Percentiles rank a stretch among this genome's conserved stretches.
phyloP scores from a whole-genome alignment of 176 grass and related monocot species.

The Typha latifolia region DNA sequence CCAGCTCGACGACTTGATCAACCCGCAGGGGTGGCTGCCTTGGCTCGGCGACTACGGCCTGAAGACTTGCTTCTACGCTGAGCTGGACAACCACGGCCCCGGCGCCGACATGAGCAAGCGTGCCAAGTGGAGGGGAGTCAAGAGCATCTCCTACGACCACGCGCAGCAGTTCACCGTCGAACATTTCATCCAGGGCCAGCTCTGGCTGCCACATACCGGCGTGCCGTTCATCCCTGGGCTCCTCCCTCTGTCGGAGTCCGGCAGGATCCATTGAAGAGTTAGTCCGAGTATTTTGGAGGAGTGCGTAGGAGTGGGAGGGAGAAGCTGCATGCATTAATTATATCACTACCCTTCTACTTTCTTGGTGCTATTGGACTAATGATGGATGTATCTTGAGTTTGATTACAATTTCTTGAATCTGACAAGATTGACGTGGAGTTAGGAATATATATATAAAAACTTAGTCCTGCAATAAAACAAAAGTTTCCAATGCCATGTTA shows the following conservation, averaged over 20 bases:
- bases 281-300: background rate
- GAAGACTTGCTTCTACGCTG: conserved; percentile 66
- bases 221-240: conserved; percentile 54
- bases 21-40: conserved; percentile 49
- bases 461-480: no score
- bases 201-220: conserved; percentile 44
- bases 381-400: no score
- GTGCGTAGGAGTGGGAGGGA: no score
- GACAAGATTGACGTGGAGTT: no score
- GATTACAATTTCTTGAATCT: no score
- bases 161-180: conserved; percentile 46
- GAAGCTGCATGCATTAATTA: no score
- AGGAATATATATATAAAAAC: no score
- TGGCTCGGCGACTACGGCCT: conserved; percentile 62
- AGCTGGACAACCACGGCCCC: conserved; percentile 50
- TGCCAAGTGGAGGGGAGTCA: conserved; percentile 53
- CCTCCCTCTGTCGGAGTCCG: conserved; percentile 27
- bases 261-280: conserved; percentile 34
- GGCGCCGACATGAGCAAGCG: conserved; percentile 36
- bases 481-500: no score
- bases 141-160: conserved; percentile 39
- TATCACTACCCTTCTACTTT: no score
- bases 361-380: no score
- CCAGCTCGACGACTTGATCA: conserved; percentile 47
- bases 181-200: conserved; percentile 56